A percentile compares a stretch with the other conserved stretches of the same genome.
Evolutionary conservation across 2,329 filamentous ascomycete genomes (phyloP).

Genomic region (Colletotrichum simmondsii): DNA sequence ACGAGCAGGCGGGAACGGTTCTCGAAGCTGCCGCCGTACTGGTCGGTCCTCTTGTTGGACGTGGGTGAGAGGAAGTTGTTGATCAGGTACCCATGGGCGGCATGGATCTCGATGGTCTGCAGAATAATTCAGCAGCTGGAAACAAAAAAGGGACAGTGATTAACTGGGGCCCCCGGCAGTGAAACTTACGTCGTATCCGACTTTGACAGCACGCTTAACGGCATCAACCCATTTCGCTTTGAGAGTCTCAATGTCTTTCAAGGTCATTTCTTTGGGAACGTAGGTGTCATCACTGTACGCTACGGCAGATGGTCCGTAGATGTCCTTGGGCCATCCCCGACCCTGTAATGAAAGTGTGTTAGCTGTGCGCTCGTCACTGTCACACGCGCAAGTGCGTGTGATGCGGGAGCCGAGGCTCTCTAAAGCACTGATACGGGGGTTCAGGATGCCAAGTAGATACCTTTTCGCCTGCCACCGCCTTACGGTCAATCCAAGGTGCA

Average conservation of each 20-base stretch:
- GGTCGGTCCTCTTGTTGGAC: constrained; percentile 57
- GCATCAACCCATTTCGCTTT: constrained; percentile 69
- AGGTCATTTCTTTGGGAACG: constrained; percentile 65
- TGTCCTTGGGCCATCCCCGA: constrained; percentile 56
- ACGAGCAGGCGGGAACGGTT: constrained; percentile 55
- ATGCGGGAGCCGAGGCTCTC: constrained; percentile 15
- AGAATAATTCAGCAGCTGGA: not conserved
- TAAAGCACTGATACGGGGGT: not conserved
- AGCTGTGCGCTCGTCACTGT: not conserved
- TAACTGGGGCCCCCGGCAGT: not conserved
- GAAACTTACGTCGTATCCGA: constrained; percentile 67
- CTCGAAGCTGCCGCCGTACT: constrained; percentile 57
- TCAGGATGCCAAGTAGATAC: constrained; percentile 25
- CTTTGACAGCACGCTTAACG: constrained; percentile 64
- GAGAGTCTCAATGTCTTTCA: constrained; percentile 71
- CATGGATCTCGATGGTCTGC: constrained; percentile 45
- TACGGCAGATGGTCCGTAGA: constrained; percentile 40
- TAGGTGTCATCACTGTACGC: constrained; percentile 42
- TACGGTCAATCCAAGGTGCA: constrained; percentile 66
- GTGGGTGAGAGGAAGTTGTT: constrained; percentile 56
- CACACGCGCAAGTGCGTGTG: not conserved
- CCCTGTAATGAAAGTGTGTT: not conserved
- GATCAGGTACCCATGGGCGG: constrained; percentile 59
- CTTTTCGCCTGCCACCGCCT: constrained; percentile 60
- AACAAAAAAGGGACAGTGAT: not conserved